phyloP scores from a whole-genome alignment of 192 early-diverging fungal species.

The Backusella morwellensis region DNA sequence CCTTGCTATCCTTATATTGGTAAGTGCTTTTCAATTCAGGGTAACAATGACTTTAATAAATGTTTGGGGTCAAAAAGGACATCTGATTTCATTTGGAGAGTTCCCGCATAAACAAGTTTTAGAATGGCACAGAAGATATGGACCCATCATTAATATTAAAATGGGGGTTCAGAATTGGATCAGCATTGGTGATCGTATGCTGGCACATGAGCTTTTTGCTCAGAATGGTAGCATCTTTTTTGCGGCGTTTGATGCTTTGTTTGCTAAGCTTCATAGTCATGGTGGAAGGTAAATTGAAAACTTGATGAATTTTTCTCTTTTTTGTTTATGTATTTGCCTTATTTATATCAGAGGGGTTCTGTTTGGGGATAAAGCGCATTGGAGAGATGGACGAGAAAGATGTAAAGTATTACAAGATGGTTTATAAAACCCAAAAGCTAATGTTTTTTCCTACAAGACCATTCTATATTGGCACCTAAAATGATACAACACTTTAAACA shows the following conservation, averaged over 20 bases:
- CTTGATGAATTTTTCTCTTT: neutral
- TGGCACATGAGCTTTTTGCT: neutral
- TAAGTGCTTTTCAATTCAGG: no score
- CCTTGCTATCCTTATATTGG: no score
- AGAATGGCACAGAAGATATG: neutral
- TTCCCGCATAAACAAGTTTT: neutral
- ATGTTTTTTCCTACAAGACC: neutral
- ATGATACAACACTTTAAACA: neutral
- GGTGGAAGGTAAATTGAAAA: neutral
- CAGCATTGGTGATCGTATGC: neutral
- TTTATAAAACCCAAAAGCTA: neutral
- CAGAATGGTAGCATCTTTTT: neutral
- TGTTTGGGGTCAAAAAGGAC: neutral
- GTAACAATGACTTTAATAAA: no score
- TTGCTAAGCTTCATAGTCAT: neutral
- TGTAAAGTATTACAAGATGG: neutral
- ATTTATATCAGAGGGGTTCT: neutral
- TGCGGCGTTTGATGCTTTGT: neutral
- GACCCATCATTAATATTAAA: neutral
- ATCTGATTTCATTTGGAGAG: neutral
- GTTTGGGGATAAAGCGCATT: no score
- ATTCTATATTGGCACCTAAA: neutral
- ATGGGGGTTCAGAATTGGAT: neutral
- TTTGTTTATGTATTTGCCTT: neutral
- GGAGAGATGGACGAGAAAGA: neutral